Conservation (phyloP, 2,329 filamentous ascomycete genomes). For the Claviceps quebecensis region DNA sequence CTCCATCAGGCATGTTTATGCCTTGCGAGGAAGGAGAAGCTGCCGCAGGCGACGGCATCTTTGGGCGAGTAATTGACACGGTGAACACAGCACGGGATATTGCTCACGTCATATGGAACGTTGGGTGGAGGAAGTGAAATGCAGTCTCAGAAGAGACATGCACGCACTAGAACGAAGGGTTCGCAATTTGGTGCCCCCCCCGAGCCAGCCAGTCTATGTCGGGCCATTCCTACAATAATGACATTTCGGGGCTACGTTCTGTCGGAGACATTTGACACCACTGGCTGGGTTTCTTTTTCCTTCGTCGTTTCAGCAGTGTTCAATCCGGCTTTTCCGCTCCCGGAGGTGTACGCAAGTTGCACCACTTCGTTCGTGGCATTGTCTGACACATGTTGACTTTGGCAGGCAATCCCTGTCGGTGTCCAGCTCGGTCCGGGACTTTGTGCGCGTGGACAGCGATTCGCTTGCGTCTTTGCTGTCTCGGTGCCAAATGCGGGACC, state of each 20-base stretch:
- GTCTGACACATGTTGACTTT: not conserved
- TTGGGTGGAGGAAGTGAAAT: constrained; percentile 44
- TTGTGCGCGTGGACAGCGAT: not conserved
- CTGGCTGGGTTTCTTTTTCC: not conserved
- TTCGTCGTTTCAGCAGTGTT: not conserved
- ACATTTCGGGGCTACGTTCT: too few relatives aligned
- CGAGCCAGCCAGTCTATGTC: too few relatives aligned
- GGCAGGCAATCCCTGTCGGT: not conserved
- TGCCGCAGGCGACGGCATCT: constrained; percentile 46
- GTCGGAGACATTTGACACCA: not conserved
- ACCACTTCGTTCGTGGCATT: not conserved
- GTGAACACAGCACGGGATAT: constrained; percentile 60
- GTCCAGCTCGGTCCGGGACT: not conserved
- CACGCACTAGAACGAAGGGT: too few relatives aligned
- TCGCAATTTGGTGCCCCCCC: too few relatives aligned
- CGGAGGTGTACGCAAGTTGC: not conserved
- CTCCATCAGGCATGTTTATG: constrained; percentile 83
- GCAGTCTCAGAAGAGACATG: too few relatives aligned
- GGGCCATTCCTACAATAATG: too few relatives aligned
- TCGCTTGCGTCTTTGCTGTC: not conserved
- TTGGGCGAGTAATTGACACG: constrained; percentile 71
- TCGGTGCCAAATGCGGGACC: not conserved
- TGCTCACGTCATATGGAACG: constrained; percentile 59
- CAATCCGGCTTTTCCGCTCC: not conserved
- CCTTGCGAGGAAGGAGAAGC: constrained; percentile 63